Percentiles rank a stretch among this genome's conserved stretches.
These are phyloP conservation scores for Trichoderma sp. DNA, from an alignment of 2,329 filamentous ascomycete species.

Conservation along the genomic window DNA sequence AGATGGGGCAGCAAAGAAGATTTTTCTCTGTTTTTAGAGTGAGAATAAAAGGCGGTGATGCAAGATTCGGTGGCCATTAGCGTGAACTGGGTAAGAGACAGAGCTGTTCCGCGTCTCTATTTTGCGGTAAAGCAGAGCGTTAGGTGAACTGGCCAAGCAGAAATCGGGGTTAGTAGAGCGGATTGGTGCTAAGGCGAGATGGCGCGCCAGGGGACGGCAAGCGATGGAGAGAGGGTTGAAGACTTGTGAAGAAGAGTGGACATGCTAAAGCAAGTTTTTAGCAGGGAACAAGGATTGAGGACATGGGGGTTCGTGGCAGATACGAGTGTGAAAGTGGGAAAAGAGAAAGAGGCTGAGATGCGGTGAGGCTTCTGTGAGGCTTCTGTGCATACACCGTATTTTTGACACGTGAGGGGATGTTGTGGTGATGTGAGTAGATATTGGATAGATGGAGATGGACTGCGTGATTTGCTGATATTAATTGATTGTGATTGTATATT, in stretches of 20 bases:
- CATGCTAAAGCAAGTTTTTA: background rate
- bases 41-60: constrained; percentile 13
- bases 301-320: constrained; percentile 6
- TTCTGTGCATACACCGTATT: constrained; percentile 20
- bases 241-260: background rate
- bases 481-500: background rate
- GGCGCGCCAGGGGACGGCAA: background rate
- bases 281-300: background rate
- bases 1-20: background rate
- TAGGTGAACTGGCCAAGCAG: background rate
- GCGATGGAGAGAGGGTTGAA: background rate
- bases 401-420: background rate
- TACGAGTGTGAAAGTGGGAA: background rate
- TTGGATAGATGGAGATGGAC: background rate
- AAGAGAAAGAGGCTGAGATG: background rate
- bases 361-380: constrained; percentile 16
- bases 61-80: background rate
- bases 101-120: background rate
- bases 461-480: no score
- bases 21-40: background rate
- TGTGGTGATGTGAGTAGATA: background rate
- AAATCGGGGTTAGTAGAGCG: background rate
- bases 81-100: background rate
- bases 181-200: constrained; percentile 10
- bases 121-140: background rate